Conservation (phyloP, 495 filamentous ascomycete genomes). For the Penicillium alfredii region DNA sequence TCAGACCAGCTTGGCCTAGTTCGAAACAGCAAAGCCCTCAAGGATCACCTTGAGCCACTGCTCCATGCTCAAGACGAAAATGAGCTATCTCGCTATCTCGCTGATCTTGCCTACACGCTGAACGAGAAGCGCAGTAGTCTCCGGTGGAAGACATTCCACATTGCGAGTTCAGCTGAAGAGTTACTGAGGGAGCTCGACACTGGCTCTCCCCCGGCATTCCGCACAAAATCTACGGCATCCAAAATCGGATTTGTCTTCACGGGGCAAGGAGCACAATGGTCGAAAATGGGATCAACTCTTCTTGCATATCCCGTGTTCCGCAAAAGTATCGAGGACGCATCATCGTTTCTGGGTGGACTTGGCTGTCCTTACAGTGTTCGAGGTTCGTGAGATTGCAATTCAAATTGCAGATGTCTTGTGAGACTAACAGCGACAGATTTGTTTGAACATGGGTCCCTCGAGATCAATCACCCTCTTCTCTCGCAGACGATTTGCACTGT, state of each 20-base stretch:
- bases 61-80: not conserved
- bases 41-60: not conserved
- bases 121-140: not conserved
- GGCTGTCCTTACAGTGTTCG: not conserved
- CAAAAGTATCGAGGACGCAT: not conserved
- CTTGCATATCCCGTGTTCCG: not conserved
- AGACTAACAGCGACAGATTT: not conserved
- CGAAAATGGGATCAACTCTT: slow-evolving; percentile 4
- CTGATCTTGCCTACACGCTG: not conserved
- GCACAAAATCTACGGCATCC: not conserved
- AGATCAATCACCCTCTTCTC: slow-evolving; percentile 4
- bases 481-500: slow-evolving; percentile 24
- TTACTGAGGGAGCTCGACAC: not conserved
- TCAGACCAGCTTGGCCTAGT: not conserved
- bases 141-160: not conserved
- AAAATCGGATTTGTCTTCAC: slow-evolving; percentile 12
- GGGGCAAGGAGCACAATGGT: slow-evolving; percentile 19
- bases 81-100: not conserved
- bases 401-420: not conserved
- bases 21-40: not conserved
- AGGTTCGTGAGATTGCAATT: not conserved
- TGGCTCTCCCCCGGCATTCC: too few relatives aligned
- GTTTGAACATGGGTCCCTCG: not conserved
- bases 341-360: not conserved
- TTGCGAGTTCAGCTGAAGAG: not conserved